Conservation (phyloP, 1,284 basidiomycete species). For the Pholiota adiposa region DNA sequence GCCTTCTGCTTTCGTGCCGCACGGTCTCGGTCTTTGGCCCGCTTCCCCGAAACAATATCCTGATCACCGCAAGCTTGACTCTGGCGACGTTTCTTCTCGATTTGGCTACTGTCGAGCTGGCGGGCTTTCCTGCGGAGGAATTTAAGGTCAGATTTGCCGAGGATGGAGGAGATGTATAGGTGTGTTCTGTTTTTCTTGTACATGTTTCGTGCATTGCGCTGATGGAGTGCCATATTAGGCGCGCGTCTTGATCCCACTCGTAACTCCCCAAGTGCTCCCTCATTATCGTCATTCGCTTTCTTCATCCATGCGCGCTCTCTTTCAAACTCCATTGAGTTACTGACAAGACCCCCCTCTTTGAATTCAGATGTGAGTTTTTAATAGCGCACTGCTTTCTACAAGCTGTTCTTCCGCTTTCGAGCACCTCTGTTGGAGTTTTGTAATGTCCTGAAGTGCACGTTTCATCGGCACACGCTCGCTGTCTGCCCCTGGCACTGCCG, state of each 20-base stretch:
- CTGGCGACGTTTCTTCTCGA: no score
- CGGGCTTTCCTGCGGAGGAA: background rate
- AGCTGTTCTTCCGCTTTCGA: no score
- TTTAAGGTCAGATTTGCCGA: background rate
- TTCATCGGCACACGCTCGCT: no score
- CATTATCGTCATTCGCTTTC: constrained; percentile 21
- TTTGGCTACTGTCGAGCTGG: no score
- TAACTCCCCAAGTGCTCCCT: constrained; percentile 13
- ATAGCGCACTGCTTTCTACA: no score
- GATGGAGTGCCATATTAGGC: background rate
- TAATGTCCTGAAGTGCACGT: no score
- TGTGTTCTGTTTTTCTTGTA: background rate
- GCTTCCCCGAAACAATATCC: no score
- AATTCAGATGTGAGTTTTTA: constrained; percentile 10
- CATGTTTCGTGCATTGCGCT: background rate
- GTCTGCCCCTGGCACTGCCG: no score
- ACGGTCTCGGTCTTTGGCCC: no score
- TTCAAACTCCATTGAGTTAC: background rate
- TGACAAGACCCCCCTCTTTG: constrained; percentile 2
- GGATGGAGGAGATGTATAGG: background rate
- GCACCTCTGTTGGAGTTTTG: no score
- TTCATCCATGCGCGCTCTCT: constrained; percentile 2
- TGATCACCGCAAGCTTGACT: no score
- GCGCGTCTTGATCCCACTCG: background rate
- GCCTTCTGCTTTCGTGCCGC: no score